phyloP scores from a whole-genome alignment of 2,329 filamentous ascomycete genomes.

The Claviceps sp. region DNA sequence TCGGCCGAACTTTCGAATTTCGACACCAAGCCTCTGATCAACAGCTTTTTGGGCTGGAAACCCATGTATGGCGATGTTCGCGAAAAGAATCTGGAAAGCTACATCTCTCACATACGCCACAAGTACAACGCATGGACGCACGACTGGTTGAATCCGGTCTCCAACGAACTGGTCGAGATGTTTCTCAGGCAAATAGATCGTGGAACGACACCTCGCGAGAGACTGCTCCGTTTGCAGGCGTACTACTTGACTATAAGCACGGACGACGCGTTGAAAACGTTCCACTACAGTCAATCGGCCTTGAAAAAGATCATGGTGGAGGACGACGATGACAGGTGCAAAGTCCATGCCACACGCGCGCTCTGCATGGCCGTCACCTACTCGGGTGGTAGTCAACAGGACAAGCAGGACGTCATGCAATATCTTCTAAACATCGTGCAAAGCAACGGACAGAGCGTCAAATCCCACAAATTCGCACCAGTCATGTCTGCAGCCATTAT shows the following conservation, averaged over 20 bases:
- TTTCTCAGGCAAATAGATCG: conserved; percentile 59
- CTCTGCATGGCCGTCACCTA: conserved; percentile 62
- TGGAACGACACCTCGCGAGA: conserved; percentile 56
- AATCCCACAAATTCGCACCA: conserved; percentile 54
- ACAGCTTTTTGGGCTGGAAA: conserved; percentile 62
- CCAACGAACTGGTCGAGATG: conserved; percentile 44
- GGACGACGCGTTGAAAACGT: conserved; percentile 42
- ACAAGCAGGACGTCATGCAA: conserved; percentile 57
- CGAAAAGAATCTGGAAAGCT: conserved; percentile 30
- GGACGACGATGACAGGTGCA: conserved; percentile 50
- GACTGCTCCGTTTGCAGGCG: conserved; percentile 56
- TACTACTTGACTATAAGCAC: conserved; percentile 55
- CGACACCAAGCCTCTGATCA: conserved; percentile 48
- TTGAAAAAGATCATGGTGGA: conserved; percentile 24
- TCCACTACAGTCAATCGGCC: conserved; percentile 15
- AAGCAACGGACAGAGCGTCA: conserved; percentile 61
- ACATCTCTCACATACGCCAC: conserved; percentile 39
- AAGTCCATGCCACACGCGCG: conserved; percentile 60
- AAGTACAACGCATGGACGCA: conserved; percentile 21
- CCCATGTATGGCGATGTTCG: conserved; percentile 60
- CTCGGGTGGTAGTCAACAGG: conserved; percentile 56
- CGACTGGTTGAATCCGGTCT: conserved; percentile 40
- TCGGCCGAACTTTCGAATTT: conserved; percentile 26
- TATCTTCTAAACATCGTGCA: conserved; percentile 66
- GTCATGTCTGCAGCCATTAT: conserved; percentile 64